Conservation (phyloP, 73 alveolate species). For the Effrenium voratum region DNA sequence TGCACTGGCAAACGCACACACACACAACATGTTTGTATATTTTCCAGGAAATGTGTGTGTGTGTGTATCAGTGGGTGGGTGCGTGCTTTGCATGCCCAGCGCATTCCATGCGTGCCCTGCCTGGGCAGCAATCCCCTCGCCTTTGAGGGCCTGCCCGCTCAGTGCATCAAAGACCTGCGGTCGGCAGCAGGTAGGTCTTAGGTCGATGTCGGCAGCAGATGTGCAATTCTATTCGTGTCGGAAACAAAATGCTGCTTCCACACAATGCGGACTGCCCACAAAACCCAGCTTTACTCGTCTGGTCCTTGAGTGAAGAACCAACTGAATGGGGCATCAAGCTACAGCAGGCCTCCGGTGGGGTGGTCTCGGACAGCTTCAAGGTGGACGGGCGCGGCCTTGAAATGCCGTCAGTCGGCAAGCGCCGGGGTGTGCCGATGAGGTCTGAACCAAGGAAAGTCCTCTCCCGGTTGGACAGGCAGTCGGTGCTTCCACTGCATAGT, state of each 20-base stretch:
- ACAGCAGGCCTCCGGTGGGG: conserved; percentile 42
- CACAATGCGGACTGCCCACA: no score
- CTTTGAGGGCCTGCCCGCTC: not conserved
- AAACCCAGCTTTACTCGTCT: no score
- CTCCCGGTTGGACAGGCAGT: not conserved
- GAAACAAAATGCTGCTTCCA: no score
- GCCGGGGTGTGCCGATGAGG: not conserved
- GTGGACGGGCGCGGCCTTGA: conserved; percentile 17
- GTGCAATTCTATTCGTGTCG: no score
- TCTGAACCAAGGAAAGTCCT: conserved; percentile 12
- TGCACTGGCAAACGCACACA: not conserved
- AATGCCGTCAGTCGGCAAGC: no score
- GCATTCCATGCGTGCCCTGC: not conserved
- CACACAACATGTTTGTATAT: not conserved
- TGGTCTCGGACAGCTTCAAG: conserved; percentile 13
- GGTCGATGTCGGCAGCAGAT: no score
- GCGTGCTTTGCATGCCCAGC: no score
- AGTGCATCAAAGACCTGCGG: conserved; percentile 30
- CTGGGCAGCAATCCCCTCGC: conserved; percentile 33
- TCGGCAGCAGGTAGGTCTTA: no score
- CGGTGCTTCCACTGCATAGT: conserved; percentile 13
- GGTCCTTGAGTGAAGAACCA: no score
- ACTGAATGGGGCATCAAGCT: no score
- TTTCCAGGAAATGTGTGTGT: no score
- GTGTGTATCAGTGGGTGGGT: no score